Conservation (phyloP, 2,329 filamentous ascomycete species). For the Colletotrichum sidae region DNA sequence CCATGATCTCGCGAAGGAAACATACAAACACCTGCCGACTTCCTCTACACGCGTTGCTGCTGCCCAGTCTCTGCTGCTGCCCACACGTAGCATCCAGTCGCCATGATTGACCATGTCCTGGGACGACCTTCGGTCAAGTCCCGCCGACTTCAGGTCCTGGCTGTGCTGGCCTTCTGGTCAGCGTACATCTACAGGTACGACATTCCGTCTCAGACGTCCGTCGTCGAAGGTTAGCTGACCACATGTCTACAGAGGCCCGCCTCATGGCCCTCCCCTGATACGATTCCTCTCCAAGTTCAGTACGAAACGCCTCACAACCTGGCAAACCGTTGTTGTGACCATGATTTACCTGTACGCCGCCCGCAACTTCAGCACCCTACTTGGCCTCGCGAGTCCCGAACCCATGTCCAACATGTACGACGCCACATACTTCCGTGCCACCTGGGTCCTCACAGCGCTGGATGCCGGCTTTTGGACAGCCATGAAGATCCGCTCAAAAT, state of each 20-base stretch:
- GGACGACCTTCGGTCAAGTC: constrained; percentile 92
- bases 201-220: not conserved
- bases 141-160: constrained; percentile 90
- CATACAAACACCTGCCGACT: constrained; percentile 13
- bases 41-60: not conserved
- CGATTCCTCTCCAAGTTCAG: constrained; percentile 78
- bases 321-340: constrained; percentile 89
- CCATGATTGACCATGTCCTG: constrained; percentile 86
- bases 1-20: constrained; percentile 7
- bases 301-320: constrained; percentile 79
- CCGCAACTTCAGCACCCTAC: constrained; percentile 92
- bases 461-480: constrained; percentile 99
- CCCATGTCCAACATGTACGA: constrained; percentile 95
- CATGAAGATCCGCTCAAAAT: constrained; percentile 86
- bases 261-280: constrained; percentile 86
- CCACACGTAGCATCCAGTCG: constrained; percentile 16
- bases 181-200: constrained; percentile 80
- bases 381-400: constrained; percentile 91
- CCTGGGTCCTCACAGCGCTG: constrained; percentile 93
- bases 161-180: constrained; percentile 92
- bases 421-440: constrained; percentile 91
- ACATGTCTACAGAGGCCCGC: constrained; percentile 72
- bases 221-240: not conserved
- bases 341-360: constrained; percentile 92
- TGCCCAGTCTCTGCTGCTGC: not conserved